Evolutionary conservation across 2,329 filamentous ascomycete species (phyloP).

Genomic region (Ophiosphaerella korrae): DNA sequence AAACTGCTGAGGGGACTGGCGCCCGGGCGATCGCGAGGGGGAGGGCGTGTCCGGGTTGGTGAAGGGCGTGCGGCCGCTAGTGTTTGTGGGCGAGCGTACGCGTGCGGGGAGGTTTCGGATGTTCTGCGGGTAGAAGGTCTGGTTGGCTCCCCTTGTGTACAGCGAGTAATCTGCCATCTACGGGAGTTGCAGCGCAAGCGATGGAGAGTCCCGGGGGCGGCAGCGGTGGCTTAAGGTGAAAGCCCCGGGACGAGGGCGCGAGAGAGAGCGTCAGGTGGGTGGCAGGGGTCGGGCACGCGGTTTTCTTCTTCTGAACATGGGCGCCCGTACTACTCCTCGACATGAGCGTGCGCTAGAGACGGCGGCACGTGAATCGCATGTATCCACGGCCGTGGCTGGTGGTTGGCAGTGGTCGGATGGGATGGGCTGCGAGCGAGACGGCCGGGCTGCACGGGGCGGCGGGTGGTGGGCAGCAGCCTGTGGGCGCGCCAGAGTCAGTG

Average conservation of each 20-base stretch:
- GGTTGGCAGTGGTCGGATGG: slow-evolving; percentile 16
- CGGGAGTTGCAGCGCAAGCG: slow-evolving; percentile 41
- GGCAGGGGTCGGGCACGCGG: slow-evolving; percentile 51
- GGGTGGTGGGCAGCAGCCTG: neutral
- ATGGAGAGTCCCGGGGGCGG: slow-evolving; percentile 35
- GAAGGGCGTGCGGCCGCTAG: slow-evolving; percentile 51
- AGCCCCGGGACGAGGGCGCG: slow-evolving; percentile 28
- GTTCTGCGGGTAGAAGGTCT: slow-evolving; percentile 62
- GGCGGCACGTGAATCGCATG: slow-evolving; percentile 36
- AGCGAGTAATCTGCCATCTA: slow-evolving; percentile 72
- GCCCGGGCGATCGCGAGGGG: slow-evolving; percentile 62
- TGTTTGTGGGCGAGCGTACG: slow-evolving; percentile 54
- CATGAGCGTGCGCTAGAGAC: slow-evolving; percentile 41
- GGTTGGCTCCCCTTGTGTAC: slow-evolving; percentile 66
- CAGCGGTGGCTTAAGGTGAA: slow-evolving; percentile 31
- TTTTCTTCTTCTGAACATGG: slow-evolving; percentile 58
- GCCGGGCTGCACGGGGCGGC: slow-evolving; percentile 2
- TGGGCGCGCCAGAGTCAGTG: slow-evolving; percentile 6
- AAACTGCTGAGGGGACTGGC: slow-evolving; percentile 54
- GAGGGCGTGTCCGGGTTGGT: slow-evolving; percentile 59
- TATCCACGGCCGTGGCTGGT: slow-evolving; percentile 9
- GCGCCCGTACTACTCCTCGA: slow-evolving; percentile 41
- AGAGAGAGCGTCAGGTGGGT: slow-evolving; percentile 46
- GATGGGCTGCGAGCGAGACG: slow-evolving; percentile 18
- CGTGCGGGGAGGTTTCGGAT: slow-evolving; percentile 53